These are phyloP conservation scores for Colletotrichum sp. DNA, from an alignment of 2,329 filamentous ascomycete genomes.

Conservation along the genomic window DNA sequence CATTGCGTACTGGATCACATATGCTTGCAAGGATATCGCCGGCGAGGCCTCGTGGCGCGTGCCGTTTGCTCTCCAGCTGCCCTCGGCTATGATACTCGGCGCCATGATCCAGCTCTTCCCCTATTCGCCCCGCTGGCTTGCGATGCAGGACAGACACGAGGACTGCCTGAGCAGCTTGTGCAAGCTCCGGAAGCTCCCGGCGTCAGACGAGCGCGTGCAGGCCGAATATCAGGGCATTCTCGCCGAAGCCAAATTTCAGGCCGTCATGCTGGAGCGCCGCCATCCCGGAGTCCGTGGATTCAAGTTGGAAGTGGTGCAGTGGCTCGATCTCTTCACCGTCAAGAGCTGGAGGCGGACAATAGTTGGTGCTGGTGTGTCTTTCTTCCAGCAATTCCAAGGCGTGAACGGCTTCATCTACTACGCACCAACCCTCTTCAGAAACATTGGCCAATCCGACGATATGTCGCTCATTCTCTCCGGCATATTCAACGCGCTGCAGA, in stretches of 20 bases:
- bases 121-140: slow-evolving; percentile 50
- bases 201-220: slow-evolving; percentile 45
- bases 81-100: slow-evolving; percentile 41
- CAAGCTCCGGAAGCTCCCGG: slow-evolving; percentile 45
- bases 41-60: slow-evolving; percentile 48
- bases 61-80: slow-evolving; percentile 51
- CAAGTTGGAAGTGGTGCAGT: slow-evolving; percentile 48
- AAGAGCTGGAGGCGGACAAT: slow-evolving; percentile 46
- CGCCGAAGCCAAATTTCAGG: slow-evolving; percentile 50
- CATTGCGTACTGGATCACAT: slow-evolving; percentile 59
- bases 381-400: slow-evolving; percentile 26
- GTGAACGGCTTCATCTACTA: slow-evolving; percentile 28
- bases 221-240: slow-evolving; percentile 54
- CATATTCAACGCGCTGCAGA: slow-evolving; percentile 38
- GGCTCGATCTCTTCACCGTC: slow-evolving; percentile 51
- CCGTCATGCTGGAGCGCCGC: slow-evolving; percentile 40
- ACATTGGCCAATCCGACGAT: slow-evolving; percentile 29
- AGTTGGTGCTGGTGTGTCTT: slow-evolving; percentile 35
- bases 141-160: slow-evolving; percentile 37
- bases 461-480: slow-evolving; percentile 36
- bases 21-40: slow-evolving; percentile 49
- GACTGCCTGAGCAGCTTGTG: slow-evolving; percentile 41
- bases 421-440: slow-evolving; percentile 29
- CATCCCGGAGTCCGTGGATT: slow-evolving; percentile 36
- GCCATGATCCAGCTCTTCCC: slow-evolving; percentile 49